Base-by-base conservation (phyloP, 1,139 yeast species). In the Magnusiomyces paraingens region DNA sequence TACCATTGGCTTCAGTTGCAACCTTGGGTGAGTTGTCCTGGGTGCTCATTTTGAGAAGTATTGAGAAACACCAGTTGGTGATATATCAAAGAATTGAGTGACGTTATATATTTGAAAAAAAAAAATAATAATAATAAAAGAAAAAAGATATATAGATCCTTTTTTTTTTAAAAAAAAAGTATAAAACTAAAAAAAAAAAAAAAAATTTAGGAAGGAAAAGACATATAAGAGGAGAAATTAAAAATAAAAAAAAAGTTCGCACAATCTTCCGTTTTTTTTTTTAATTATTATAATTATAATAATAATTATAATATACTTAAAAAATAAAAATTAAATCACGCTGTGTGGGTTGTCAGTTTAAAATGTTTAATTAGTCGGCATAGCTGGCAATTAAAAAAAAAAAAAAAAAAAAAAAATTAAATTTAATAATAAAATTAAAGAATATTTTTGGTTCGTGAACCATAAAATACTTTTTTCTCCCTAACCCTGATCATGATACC, bases 1-100 rank as follows among this genome's bases (percentile, higher is more conserved):
- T 42, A 42, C 46, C 46, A 42, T 42, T 20, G 26, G 20, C 20
- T 21, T 42, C 46, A 20, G 46, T 18, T 21, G 17, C 32, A 42
- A 36, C 17, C 17, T 36, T 36, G n/a, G 40, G 40, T 11, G 40
- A 36, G 17, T 12, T 14, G 17, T 36, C 12, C 40, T 36, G n/a
- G 17, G 40, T n/a, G 17, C 40, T 42, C 32, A 42, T 42, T 42
- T 6, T 18, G 17, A 8, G 32, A 8, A 36, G 40, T 6, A 36
- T 36, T 42, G 46, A 20, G 15, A 42, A 40, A 18, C 18, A 15
- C 21, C 43, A 11, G 21, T 3, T 40, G 21, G 18, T 38, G 18
- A 10, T 38, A 17, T n/a, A n/a, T 38, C 15, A 38, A 4, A n/a
- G 41, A 38, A 38, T 38, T 38, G 41, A 38, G 38, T 11, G 38